Conservation (phyloP, 495 filamentous ascomycete species). For the Durotheca rogersii region DNA sequence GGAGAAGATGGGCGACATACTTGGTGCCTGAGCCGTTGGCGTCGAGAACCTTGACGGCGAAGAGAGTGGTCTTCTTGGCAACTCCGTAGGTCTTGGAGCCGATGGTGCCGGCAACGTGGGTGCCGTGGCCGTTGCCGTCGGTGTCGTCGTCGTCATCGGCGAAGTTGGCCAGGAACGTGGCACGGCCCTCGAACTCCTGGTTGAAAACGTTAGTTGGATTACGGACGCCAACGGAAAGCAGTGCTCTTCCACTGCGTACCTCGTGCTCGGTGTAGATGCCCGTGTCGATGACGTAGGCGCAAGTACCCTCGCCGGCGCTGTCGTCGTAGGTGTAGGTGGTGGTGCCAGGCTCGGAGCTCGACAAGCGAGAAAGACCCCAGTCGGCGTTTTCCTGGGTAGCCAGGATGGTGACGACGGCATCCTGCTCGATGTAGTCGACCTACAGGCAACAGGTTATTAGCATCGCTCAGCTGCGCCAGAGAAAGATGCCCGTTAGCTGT, state of each 20-base stretch:
- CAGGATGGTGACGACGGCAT: constrained; percentile 46
- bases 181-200: constrained; percentile 58
- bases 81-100: constrained; percentile 62
- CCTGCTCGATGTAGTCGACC: constrained; percentile 57
- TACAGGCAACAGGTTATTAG: constrained; percentile 2
- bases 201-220: constrained; percentile 27
- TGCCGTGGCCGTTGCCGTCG: constrained; percentile 55
- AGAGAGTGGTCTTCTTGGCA: constrained; percentile 62
- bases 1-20: constrained; percentile 1
- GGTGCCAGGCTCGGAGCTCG: constrained; percentile 41
- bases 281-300: constrained; percentile 60
- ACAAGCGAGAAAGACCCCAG: constrained; percentile 59
- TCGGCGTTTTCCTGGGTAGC: constrained; percentile 50
- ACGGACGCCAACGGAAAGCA: constrained; percentile 33
- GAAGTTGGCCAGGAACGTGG: constrained; percentile 44
- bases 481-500: too few species aligned
- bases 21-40: constrained; percentile 44
- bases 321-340: constrained; percentile 58
- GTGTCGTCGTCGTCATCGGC: constrained; percentile 33
- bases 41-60: constrained; percentile 68
- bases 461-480: constrained; percentile 2
- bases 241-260: constrained; percentile 56
- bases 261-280: constrained; percentile 57
- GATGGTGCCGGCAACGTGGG: constrained; percentile 66
- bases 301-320: constrained; percentile 56